Evolutionary conservation across 2,329 filamentous ascomycete species (phyloP).

Genomic region (Arthroderma sp.): DNA sequence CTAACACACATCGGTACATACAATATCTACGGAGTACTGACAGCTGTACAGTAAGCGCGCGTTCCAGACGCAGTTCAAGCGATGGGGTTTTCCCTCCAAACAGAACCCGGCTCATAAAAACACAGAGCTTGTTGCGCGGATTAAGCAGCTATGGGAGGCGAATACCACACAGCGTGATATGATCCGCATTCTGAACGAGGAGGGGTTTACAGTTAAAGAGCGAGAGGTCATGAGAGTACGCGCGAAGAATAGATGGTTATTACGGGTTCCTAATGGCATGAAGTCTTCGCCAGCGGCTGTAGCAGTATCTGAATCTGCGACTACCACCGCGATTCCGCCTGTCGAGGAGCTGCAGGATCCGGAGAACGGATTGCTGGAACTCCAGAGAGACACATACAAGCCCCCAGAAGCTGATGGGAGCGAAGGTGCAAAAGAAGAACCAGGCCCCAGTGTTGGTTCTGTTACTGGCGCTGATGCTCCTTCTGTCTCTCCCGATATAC

Average conservation of each 20-base stretch:
- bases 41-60: slow-evolving; percentile 53
- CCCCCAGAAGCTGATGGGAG: slow-evolving; percentile 19
- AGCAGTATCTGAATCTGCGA: slow-evolving; percentile 13
- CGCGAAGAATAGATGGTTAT: slow-evolving; percentile 54
- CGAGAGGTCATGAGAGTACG: slow-evolving; percentile 60
- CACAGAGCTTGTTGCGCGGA: slow-evolving; percentile 51
- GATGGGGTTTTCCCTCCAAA: slow-evolving; percentile 68
- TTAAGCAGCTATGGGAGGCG: slow-evolving; percentile 65
- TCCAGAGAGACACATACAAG: slow-evolving; percentile 30
- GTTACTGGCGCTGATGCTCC: neutral
- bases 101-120: slow-evolving; percentile 62
- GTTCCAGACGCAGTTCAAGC: slow-evolving; percentile 62
- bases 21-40: too few species aligned
- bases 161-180: slow-evolving; percentile 65
- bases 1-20: too few species aligned
- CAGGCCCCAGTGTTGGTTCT: too few species aligned
- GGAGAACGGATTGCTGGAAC: slow-evolving; percentile 28
- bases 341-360: slow-evolving; percentile 13
- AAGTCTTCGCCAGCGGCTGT: slow-evolving; percentile 30
- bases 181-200: slow-evolving; percentile 54
- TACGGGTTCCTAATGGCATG: slow-evolving; percentile 51
- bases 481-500: slow-evolving; percentile 15
- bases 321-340: neutral
- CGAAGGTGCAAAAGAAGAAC: neutral
- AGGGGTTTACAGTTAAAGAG: slow-evolving; percentile 62